These are phyloP conservation scores for Carpinus viminea DNA, from an alignment of 306 rosid species.

Conservation along the genomic window DNA sequence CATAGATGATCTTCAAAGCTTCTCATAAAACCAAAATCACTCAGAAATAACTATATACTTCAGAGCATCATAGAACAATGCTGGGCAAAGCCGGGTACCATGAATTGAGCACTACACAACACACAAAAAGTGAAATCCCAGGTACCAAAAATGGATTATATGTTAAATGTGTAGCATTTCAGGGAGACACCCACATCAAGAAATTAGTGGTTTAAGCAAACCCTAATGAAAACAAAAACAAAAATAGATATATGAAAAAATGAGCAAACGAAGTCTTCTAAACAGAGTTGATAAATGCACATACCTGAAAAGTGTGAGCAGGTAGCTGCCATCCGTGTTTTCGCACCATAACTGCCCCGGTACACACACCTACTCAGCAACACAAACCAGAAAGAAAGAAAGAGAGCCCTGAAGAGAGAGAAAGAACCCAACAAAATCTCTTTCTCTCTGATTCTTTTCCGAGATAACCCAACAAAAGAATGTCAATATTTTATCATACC, in stretches of 20 bases:
- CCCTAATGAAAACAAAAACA: slow-evolving; percentile 33
- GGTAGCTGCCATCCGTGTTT: slow-evolving; percentile 99
- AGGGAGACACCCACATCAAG: slow-evolving; percentile 5
- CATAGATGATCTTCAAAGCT: neutral
- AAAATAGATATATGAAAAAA: neutral
- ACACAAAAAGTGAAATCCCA: slow-evolving; percentile 5
- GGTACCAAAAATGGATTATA: slow-evolving; percentile 3
- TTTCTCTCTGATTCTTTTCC: neutral
- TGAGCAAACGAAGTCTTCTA: neutral
- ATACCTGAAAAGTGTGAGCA: slow-evolving; percentile 96
- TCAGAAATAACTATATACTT: neutral
- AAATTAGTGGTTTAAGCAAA: slow-evolving; percentile 23
- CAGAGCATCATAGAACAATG: slow-evolving; percentile 5
- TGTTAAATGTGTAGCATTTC: slow-evolving; percentile 4
- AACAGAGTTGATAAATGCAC: neutral
- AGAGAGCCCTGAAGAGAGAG: neutral
- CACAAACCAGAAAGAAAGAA: neutral
- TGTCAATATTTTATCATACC: neutral
- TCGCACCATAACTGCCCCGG: slow-evolving; percentile 68
- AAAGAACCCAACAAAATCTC: neutral
- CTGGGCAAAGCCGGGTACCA: neutral
- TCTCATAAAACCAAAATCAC: neutral
- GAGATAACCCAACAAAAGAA: neutral
- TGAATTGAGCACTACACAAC: slow-evolving; percentile 18
- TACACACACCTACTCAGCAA: slow-evolving; percentile 12